phyloP scores from a whole-genome alignment of 75 land plant genomes.

The Pinus albicaulis region DNA sequence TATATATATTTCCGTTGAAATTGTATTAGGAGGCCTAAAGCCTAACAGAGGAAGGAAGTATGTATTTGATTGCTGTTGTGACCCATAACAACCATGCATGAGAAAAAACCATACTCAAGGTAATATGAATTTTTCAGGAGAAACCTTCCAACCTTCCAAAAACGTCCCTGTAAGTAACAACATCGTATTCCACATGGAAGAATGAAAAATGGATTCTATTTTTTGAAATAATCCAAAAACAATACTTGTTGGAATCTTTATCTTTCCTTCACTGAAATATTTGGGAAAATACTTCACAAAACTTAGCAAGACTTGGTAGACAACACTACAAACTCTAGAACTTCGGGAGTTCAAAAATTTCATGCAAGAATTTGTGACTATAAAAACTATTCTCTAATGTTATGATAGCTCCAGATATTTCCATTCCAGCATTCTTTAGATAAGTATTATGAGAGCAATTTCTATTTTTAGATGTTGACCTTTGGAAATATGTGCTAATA shows the following conservation, averaged over 20 bases:
- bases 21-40: conserved; percentile 44
- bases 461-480: conserved; percentile 27
- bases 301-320: too few species aligned
- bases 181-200: conserved; percentile 89
- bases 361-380: conserved; percentile 59
- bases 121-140: too few species aligned
- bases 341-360: conserved; percentile 64
- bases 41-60: conserved; percentile 59
- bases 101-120: conserved; percentile 80
- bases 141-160: conserved; percentile 80
- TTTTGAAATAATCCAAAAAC: conserved; percentile 88
- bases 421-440: conserved; percentile 49
- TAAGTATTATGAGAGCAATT: conserved; percentile 14
- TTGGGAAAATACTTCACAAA: conserved; percentile 70
- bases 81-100: conserved; percentile 88
- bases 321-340: too few species aligned
- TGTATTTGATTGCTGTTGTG: conserved; percentile 85
- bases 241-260: conserved; percentile 40
- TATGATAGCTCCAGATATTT: conserved; percentile 36
- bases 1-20: too few species aligned
- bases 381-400: conserved; percentile 52
- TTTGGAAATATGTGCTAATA: conserved; percentile 21
- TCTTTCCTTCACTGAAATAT: conserved; percentile 46
- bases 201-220: conserved; percentile 78
- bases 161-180: conserved; percentile 57